Base-by-base conservation (phyloP, 108 stramenopile species). In the Nannochloropsis salina region DNA sequence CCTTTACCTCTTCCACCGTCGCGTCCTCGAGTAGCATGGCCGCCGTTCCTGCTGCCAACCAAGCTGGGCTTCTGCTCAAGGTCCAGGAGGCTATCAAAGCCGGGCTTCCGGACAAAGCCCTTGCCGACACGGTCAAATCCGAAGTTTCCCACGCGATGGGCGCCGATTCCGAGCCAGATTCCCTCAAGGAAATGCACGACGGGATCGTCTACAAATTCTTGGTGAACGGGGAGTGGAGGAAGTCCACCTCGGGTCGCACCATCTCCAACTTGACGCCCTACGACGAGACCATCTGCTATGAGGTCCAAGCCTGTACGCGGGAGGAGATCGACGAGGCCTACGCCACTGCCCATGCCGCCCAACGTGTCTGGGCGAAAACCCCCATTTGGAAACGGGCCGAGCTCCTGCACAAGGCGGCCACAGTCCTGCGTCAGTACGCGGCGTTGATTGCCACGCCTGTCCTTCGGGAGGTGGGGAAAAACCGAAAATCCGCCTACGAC, bases 181-280 rank as follows among this genome's bases (percentile, higher is more conserved):
- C 61, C n/a, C 61, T 74, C 61, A 74, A 81, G 3, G 81, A 81
- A 40, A 81, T 81, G 81, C 81, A 81, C 41, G 81, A 81, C 41
- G 81, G 81, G 3, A 41, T 41, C 41, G 41, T 81, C 22, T 81
- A 81, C 41, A 41, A 41, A 22, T 81, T 41, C 81, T 40, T 81
- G 11, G 81, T 81, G 22, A 81, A 81, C 41, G 81, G 81, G 11
- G 81, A 81, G 40, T 81, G 81, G 81, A 20, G 81, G 6, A 31
- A 31, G 11, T 41, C 40, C 81, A 41, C 22, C 22, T 81, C 81
- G 5, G 81, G 81, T 11, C 22, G 41, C 81, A 81, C 81, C 41
- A 22, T 81, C 40, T 11, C 21, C 21, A 81, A 41, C 81, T 40
- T 81, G 11, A 81, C 81, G 5, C 81, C 81, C 3, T 81, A 81